These are phyloP conservation scores for Suillus occidentalis DNA, from an alignment of 768 basidiomycete species.

Conservation along the genomic window DNA sequence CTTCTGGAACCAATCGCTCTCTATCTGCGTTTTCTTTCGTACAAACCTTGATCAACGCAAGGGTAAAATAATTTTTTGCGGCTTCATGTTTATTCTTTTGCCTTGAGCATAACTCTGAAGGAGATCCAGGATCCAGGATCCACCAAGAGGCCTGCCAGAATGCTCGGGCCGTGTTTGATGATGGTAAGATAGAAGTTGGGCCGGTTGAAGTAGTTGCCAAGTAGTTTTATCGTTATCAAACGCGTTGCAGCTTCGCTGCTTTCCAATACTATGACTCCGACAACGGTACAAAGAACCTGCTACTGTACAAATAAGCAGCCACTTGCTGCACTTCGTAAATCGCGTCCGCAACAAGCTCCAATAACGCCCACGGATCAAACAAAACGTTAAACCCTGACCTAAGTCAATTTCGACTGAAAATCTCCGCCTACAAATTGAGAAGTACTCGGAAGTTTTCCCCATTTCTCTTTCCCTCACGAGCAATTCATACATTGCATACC, in stretches of 20 bases:
- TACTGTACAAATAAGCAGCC: neutral
- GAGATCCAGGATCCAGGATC: too few species aligned
- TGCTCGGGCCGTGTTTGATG: too few species aligned
- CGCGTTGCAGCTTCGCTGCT: constrained; percentile 1
- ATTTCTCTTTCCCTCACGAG: neutral
- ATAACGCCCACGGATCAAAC: neutral
- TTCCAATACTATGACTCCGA: neutral
- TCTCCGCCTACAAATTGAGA: neutral
- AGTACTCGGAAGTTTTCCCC: neutral
- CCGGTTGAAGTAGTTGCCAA: neutral
- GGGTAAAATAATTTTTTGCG: too few species aligned
- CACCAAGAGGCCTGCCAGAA: too few species aligned
- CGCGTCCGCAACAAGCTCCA: neutral
- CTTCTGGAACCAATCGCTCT: too few species aligned
- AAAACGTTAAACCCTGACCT: neutral
- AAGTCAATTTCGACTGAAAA: neutral
- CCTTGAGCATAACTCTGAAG: too few species aligned
- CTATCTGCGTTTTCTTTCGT: too few species aligned
- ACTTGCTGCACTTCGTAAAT: neutral
- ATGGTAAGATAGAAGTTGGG: neutral
- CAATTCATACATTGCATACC: neutral
- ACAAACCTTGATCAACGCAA: too few species aligned
- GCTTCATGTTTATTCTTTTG: too few species aligned
- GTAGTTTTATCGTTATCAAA: neutral
- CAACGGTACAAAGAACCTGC: neutral